phyloP scores from a whole-genome alignment of 2,329 filamentous ascomycete species.

The Colletotrichum sp. region DNA sequence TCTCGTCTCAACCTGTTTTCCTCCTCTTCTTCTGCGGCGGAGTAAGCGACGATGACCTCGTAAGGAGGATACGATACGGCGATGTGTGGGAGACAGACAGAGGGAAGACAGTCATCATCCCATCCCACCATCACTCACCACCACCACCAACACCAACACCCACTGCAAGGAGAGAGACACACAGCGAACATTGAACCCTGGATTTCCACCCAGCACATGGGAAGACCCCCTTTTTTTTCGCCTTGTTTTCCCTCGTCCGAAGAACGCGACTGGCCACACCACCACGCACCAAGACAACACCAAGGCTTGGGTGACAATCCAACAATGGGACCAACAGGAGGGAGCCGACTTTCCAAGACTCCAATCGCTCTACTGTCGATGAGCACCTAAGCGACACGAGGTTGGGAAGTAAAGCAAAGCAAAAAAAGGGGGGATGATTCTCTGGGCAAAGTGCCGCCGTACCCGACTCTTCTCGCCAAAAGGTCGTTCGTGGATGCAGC shows the following conservation, averaged over 20 bases:
- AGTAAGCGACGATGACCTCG: neutral
- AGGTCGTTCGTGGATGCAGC: neutral
- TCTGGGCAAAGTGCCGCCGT: conserved; percentile 13
- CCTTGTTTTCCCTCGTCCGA: neutral
- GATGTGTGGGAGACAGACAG: neutral
- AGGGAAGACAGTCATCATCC: neutral
- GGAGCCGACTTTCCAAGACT: neutral
- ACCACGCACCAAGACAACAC: neutral
- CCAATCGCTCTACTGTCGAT: neutral
- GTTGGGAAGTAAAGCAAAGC: neutral
- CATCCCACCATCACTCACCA: neutral
- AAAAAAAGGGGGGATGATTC: neutral
- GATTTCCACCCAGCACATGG: neutral
- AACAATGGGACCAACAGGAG: neutral
- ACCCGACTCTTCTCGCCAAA: neutral
- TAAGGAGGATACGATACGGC: neutral
- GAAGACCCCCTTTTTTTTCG: neutral
- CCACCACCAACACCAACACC: neutral
- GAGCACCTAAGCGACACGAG: neutral
- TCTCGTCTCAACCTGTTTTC: neutral
- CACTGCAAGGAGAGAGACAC: neutral
- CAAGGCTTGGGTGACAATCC: neutral
- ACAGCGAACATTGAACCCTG: neutral
- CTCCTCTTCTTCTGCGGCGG: neutral
- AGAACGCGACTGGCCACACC: neutral